Conservation (phyloP, 768 basidiomycete genomes). For the Rhizopogon salebrosus region DNA sequence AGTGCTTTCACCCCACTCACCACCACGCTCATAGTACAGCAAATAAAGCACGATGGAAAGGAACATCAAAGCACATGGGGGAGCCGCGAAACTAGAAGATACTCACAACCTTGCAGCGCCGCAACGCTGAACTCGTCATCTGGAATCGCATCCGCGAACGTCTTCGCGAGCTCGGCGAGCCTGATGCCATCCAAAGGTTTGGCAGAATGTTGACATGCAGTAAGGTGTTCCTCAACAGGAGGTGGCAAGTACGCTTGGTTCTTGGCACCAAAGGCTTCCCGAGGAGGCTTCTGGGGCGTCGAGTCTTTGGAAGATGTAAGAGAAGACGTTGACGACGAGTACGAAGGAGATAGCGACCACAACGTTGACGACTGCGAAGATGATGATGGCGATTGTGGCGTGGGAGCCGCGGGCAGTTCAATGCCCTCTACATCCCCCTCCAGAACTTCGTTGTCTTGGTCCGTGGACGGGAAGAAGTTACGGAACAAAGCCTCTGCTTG, state of each 20-base stretch:
- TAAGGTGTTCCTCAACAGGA: slow-evolving; percentile 54
- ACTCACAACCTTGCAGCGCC: slow-evolving; percentile 86
- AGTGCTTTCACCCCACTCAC: slow-evolving; percentile 15
- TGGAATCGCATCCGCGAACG: slow-evolving; percentile 78
- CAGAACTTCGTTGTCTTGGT: slow-evolving; percentile 36
- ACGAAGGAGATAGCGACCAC: slow-evolving; percentile 40
- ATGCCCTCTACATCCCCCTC: slow-evolving; percentile 43
- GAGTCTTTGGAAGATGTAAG: slow-evolving; percentile 26
- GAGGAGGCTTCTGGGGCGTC: slow-evolving; percentile 10
- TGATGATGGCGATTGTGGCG: slow-evolving; percentile 37
- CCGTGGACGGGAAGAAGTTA: slow-evolving; percentile 84
- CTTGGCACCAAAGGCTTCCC: slow-evolving; percentile 41
- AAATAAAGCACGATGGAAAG: slow-evolving; percentile 12
- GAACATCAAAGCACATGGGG: slow-evolving; percentile 7
- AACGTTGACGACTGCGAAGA: slow-evolving; percentile 42
- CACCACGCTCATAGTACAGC: slow-evolving; percentile 12
- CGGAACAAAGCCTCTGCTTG: slow-evolving; percentile 85
- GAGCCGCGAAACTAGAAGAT: slow-evolving; percentile 12
- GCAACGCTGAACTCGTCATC: slow-evolving; percentile 88
- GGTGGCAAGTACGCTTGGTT: slow-evolving; percentile 63
- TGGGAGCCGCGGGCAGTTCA: slow-evolving; percentile 34
- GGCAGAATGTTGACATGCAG: slow-evolving; percentile 54
- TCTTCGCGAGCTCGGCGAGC: slow-evolving; percentile 64
- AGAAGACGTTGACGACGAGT: slow-evolving; percentile 38
- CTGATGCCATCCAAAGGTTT: slow-evolving; percentile 61